Percentiles rank a stretch among this genome's conserved stretches.
These are phyloP conservation scores for Globisporangium echinulatum DNA, from an alignment of 352 stramenopile species.

Conservation along the genomic window DNA sequence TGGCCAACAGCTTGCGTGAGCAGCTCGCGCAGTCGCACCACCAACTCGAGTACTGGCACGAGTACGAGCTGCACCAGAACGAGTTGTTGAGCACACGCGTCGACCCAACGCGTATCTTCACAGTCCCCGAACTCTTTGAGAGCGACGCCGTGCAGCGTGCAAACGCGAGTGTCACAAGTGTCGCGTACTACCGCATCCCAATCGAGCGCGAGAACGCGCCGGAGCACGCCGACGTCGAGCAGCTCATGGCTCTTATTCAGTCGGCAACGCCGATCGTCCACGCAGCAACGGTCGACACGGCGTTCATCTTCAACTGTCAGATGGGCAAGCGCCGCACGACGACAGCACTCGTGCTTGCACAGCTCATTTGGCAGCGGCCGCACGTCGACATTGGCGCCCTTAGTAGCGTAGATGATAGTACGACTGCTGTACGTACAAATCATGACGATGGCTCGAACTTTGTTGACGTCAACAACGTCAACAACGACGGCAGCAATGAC, in stretches of 20 bases:
- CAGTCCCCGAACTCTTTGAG: slow-evolving; percentile 64
- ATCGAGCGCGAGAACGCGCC: slow-evolving; percentile 81
- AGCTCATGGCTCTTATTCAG: slow-evolving; percentile 52
- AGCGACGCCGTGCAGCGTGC: slow-evolving; percentile 25
- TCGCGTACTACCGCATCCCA: slow-evolving; percentile 65
- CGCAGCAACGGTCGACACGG: slow-evolving; percentile 30
- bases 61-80: slow-evolving; percentile 58
- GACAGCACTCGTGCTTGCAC: slow-evolving; percentile 62
- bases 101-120: slow-evolving; percentile 42
- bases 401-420: too few relatives aligned
- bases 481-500: slow-evolving; percentile 6
- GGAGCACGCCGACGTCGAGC: slow-evolving; percentile 67
- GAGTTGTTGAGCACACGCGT: slow-evolving; percentile 38
- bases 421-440: too few relatives aligned
- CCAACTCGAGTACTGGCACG: slow-evolving; percentile 79
- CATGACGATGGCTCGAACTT: slow-evolving; percentile 1
- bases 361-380: slow-evolving; percentile 55
- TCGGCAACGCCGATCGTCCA: slow-evolving; percentile 18
- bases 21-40: slow-evolving; percentile 37
- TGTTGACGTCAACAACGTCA: background rate
- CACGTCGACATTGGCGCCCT: slow-evolving; percentile 8
- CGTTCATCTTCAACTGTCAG: slow-evolving; percentile 87
- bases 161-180: slow-evolving; percentile 30
- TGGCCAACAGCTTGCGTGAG: slow-evolving; percentile 77
- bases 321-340: slow-evolving; percentile 83